Evolutionary conservation across 1,284 basidiomycete genomes (phyloP).

Genomic region (Fomitiporia mediterranea): DNA sequence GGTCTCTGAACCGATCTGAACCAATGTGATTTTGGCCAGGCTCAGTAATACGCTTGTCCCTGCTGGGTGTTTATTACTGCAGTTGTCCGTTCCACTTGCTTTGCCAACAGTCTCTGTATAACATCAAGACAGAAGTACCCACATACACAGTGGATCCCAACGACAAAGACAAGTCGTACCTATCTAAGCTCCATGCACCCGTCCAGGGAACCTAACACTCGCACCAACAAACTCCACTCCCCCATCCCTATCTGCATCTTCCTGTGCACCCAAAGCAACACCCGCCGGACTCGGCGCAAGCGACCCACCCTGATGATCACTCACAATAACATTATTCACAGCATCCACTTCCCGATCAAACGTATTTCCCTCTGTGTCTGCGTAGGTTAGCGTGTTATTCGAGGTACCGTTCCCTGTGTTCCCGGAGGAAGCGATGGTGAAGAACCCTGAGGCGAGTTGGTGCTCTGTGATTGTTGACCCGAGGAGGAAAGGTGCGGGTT

Average conservation of each 20-base stretch:
- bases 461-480: slow-evolving; percentile 52
- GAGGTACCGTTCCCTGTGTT: slow-evolving; percentile 65
- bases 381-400: slow-evolving; percentile 62
- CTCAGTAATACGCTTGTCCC: too few relatives aligned
- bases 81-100: too few relatives aligned
- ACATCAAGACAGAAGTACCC: too few relatives aligned
- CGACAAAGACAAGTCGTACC: too few relatives aligned
- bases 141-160: too few relatives aligned
- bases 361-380: slow-evolving; percentile 56
- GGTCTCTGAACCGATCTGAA: too few relatives aligned
- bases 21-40: too few relatives aligned
- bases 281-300: slow-evolving; percentile 37
- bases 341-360: slow-evolving; percentile 58
- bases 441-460: slow-evolving; percentile 56
- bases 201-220: slow-evolving; percentile 25
- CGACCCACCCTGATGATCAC: slow-evolving; percentile 53
- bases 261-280: slow-evolving; percentile 19
- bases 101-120: too few relatives aligned
- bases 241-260: background rate
- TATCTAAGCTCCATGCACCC: too few relatives aligned
- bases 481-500: slow-evolving; percentile 55
- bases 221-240: slow-evolving; percentile 8
- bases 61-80: too few relatives aligned
- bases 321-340: slow-evolving; percentile 53
- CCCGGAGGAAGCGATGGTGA: slow-evolving; percentile 40